Evolutionary conservation across 495 filamentous ascomycete species (phyloP), one percentile per base, ranked within the genome.

Genomic region (Choiromyces venosus): DNA sequence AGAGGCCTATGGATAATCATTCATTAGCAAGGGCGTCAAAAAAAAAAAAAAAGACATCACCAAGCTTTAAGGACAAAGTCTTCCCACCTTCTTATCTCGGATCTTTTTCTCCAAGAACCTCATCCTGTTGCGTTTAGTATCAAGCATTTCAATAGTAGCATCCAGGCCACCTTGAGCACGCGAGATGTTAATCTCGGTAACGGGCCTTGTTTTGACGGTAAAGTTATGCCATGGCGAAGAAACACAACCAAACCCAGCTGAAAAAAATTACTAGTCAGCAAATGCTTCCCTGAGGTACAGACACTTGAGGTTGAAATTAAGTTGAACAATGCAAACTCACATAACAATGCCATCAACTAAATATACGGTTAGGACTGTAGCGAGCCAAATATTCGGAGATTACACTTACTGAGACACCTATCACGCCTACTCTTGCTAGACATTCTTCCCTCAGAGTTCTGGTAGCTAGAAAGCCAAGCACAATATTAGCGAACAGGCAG

Each of bases 201-300:
- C 86, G 19, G 85, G 86, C 67, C 87, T 84, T 68, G 84, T 80
- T 67, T 87, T 87, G 35, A 86, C 87, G 19, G 87, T 87, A 82
- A 94, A 93, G 38, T 86, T 91, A 79, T 93, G 90, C 92, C 92
- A 94, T 37, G 92, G 88, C 12, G 89, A 89, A 65, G 89, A 91
- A 46, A 95, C 89, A 35, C 90, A 91, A 35, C 92, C 92, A 78
- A 94, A 95, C 16, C 92, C 92, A 29, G 92, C 78, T 80, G 37
- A 44, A 46, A 73, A 38, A n/a, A 40, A 61, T 65, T 16, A 12
- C 37, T 10, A 40, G 68, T 38, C 44, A 70, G 18, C 5, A 33
- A 74, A 39, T 66, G 33, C 36, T 29, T 65, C 56, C 70, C 56
- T 5, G 37, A 40, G 37, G 39, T n/a, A 29, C 52, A 19, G 10